A percentile compares a stretch with the other conserved stretches of the same genome.
These are phyloP conservation scores for Flaveria robusta DNA, from an alignment of 129 eudicot genomes.

Conservation along the genomic window DNA sequence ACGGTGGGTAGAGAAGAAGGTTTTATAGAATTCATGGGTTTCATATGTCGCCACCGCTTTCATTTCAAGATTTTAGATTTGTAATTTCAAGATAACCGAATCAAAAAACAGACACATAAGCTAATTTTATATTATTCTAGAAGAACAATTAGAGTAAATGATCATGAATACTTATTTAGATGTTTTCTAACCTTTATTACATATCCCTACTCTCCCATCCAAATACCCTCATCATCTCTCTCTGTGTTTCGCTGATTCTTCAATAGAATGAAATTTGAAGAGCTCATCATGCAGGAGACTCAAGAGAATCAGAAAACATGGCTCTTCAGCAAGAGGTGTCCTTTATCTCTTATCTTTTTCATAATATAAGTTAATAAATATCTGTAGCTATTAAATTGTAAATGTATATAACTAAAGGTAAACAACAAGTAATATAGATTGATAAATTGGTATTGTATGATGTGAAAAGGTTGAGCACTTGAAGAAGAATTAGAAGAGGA, in stretches of 20 bases:
- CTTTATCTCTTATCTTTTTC: neutral
- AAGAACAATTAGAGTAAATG: neutral
- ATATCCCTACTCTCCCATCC: slow-evolving; percentile 28
- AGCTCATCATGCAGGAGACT: slow-evolving; percentile 70
- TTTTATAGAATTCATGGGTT: slow-evolving; percentile 57
- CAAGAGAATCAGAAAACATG: slow-evolving; percentile 53
- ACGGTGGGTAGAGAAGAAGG: slow-evolving; percentile 30
- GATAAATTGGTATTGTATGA: neutral
- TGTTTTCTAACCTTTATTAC: slow-evolving; percentile 20
- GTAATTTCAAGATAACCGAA: no score
- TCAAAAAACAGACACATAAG: no score
- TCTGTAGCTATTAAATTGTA: no score
- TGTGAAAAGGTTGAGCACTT: slow-evolving; percentile 66
- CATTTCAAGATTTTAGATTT: neutral
- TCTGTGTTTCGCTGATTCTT: neutral
- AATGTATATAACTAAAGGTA: no score
- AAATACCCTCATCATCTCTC: slow-evolving; percentile 18
- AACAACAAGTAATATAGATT: neutral
- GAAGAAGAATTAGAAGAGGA: slow-evolving; percentile 71
- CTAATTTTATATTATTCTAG: neutral
- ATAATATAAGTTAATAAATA: neutral
- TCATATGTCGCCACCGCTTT: slow-evolving; percentile 55
- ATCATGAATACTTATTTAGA: slow-evolving; percentile 15
- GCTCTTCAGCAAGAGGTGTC: slow-evolving; percentile 74
- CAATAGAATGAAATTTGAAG: slow-evolving; percentile 82